phyloP scores from a whole-genome alignment of 768 basidiomycete species.

The Pilatotrama ljubarskyi region DNA sequence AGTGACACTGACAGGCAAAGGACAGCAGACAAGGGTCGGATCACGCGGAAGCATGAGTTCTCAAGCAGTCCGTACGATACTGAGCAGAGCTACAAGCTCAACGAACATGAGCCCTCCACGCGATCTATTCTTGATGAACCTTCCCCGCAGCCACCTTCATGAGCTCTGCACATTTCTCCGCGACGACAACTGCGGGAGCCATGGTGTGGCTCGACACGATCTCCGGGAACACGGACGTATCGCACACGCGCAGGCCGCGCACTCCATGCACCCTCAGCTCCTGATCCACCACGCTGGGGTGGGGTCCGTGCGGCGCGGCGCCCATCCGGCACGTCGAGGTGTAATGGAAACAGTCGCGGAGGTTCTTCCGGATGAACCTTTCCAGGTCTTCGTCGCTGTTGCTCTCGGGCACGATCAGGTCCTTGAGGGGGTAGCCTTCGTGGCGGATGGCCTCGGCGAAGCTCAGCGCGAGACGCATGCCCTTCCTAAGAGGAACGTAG shows the following conservation, averaged over 20 bases:
- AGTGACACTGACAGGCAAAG: no score
- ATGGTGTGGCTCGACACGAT: constrained; percentile 35
- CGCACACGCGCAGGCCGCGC: constrained; percentile 39
- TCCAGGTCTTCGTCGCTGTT: constrained; percentile 22
- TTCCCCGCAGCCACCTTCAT: constrained; percentile 17
- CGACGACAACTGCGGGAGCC: constrained; percentile 37
- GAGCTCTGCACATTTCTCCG: constrained; percentile 42
- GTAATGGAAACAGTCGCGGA: constrained; percentile 26
- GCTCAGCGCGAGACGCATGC: constrained; percentile 20
- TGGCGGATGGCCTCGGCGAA: constrained; percentile 18
- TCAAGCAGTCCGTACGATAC: no score
- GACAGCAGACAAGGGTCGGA: no score
- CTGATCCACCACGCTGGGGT: constrained; percentile 44
- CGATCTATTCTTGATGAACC: no score
- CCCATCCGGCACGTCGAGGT: constrained; percentile 43
- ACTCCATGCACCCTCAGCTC: constrained; percentile 45
- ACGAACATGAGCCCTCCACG: no score
- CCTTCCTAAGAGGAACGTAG: constrained; percentile 26
- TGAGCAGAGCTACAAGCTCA: no score
- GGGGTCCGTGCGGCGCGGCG: constrained; percentile 2
- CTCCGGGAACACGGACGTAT: constrained; percentile 27
- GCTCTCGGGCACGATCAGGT: constrained; percentile 11
- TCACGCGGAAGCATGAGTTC: no score
- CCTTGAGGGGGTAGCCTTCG: constrained; percentile 10
- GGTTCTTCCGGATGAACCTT: constrained; percentile 11